Conservation (phyloP, 2,329 filamentous ascomycete genomes). For the Daldinia eschscholtzii region DNA sequence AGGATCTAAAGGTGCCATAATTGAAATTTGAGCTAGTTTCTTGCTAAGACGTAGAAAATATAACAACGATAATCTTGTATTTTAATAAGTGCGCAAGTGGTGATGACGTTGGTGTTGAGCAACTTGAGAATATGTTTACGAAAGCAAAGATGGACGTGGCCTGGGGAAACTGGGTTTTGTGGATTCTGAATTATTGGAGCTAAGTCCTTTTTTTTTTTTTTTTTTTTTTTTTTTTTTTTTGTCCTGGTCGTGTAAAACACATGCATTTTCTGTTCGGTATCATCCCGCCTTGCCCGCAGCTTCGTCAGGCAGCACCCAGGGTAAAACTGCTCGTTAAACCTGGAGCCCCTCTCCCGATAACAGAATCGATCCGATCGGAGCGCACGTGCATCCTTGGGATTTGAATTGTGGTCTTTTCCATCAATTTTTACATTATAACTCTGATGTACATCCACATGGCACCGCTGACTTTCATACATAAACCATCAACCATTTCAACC, state of each 20-base stretch:
- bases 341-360: constrained; percentile 29
- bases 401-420: constrained; percentile 15
- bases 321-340: constrained; percentile 1
- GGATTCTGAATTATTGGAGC: constrained; percentile 31
- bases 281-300: constrained; percentile 21
- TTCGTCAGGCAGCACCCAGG: constrained; percentile 3
- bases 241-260: constrained; percentile 23
- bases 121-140: constrained; percentile 3
- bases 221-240: constrained; percentile 17
- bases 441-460: not conserved
- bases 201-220: constrained; percentile 26
- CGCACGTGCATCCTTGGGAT: constrained; percentile 32
- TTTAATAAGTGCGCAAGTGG: not conserved
- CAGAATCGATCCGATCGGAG: constrained; percentile 23
- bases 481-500: not conserved
- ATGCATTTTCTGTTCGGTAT: constrained; percentile 21
- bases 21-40: constrained; percentile 15
- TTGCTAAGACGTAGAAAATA: not conserved
- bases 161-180: constrained; percentile 16
- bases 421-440: not conserved
- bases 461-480: not conserved
- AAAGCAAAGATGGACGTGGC: constrained; percentile 13
- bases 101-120: constrained; percentile 19
- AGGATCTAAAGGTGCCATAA: constrained; percentile 57
- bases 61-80: not conserved